phyloP scores from a whole-genome alignment of 2,329 filamentous ascomycete genomes.

The Escovopsis sp. region DNA sequence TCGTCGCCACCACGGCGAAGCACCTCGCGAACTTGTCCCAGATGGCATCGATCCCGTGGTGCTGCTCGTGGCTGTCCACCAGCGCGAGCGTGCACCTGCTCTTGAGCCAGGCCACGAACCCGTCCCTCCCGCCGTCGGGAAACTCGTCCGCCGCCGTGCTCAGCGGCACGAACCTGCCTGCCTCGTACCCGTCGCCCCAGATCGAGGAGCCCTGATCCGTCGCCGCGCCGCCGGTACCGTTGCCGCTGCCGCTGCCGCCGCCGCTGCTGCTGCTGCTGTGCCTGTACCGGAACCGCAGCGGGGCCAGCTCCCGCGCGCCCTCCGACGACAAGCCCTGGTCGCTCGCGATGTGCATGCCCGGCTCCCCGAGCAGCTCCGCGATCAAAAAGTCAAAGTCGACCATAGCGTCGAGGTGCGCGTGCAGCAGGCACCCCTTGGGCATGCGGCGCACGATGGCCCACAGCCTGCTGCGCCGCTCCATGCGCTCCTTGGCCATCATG shows the following conservation, averaged over 20 bases:
- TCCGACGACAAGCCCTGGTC: conserved; percentile 40
- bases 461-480: conserved; percentile 61
- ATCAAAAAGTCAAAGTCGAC: conserved; percentile 75
- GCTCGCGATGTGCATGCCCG: conserved; percentile 60
- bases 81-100: conserved; percentile 56
- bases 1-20: conserved; percentile 57
- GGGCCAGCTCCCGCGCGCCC: conserved; percentile 36
- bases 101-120: conserved; percentile 67
- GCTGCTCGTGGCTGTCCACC: conserved; percentile 61
- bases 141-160: conserved; percentile 56
- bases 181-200: conserved; percentile 51
- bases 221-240: too few species aligned
- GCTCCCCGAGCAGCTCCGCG: conserved; percentile 52
- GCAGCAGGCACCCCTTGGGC: conserved; percentile 77
- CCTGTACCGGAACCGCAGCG: conserved; percentile 48
- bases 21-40: conserved; percentile 70
- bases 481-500: conserved; percentile 65
- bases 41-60: conserved; percentile 69
- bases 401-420: conserved; percentile 86
- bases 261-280: conserved; percentile 12
- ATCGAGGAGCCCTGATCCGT: conserved; percentile 33
- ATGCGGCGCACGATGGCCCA: conserved; percentile 75
- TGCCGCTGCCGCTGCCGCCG: neutral
- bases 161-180: conserved; percentile 42
- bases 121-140: conserved; percentile 53